phyloP scores from a whole-genome alignment of 2,329 filamentous ascomycete species.

The Ophiostoma montium region DNA sequence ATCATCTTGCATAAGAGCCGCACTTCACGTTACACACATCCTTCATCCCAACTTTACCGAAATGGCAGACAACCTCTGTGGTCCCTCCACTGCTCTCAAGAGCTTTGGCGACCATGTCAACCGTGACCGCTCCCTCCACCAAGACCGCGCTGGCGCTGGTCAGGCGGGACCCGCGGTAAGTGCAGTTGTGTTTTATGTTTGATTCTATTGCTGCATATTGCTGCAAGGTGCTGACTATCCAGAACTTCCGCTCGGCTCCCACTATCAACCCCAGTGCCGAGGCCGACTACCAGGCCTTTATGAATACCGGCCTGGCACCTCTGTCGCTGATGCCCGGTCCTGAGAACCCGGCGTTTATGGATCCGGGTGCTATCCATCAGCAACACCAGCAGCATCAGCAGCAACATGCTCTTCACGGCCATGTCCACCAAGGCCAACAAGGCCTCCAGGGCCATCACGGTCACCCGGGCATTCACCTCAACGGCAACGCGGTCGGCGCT shows the following conservation, averaged over 20 bases:
- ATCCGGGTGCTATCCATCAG: background rate
- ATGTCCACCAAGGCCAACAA: background rate
- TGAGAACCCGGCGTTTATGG: background rate
- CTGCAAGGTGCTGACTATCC: background rate
- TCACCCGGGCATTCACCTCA: background rate
- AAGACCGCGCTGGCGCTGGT: conserved; percentile 42
- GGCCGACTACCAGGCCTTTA: conserved; percentile 11
- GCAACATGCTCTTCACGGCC: background rate
- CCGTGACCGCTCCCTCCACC: conserved; percentile 55
- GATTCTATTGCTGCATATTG: background rate
- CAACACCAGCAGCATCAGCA: background rate
- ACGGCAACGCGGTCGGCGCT: too few relatives aligned
- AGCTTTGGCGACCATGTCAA: conserved; percentile 57
- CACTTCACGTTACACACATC: too few relatives aligned
- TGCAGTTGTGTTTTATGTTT: background rate
- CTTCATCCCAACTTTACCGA: too few relatives aligned
- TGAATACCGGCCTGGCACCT: background rate
- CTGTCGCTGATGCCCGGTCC: background rate
- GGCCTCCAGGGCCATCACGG: too few relatives aligned
- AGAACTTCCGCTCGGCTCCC: conserved; percentile 13
- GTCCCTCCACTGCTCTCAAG: conserved; percentile 56
- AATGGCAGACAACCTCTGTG: conserved; percentile 42
- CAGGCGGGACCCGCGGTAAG: conserved; percentile 14
- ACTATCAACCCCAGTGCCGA: conserved; percentile 3
- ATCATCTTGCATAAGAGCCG: too few relatives aligned